Percentiles rank a stretch among this genome's conserved stretches.
Conservation (phyloP, 176 grass and related monocot species). For the Secale cereale region DNA sequence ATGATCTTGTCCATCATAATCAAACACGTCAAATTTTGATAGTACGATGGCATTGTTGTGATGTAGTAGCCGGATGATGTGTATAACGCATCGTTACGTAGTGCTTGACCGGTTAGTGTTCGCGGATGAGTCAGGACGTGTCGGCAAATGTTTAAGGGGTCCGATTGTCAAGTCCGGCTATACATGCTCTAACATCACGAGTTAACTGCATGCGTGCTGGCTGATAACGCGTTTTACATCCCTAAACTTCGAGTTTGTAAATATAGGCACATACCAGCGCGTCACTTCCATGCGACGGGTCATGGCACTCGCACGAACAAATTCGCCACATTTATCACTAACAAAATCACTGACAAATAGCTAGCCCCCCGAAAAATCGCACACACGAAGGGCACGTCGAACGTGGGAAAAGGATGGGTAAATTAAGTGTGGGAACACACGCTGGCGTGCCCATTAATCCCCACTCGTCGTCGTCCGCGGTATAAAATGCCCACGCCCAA, state of each 20-base stretch:
- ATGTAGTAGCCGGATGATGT: too few species aligned
- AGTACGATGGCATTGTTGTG: too few species aligned
- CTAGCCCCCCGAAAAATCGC: not conserved
- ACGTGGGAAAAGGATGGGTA: conserved; percentile 7
- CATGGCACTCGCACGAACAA: not conserved
- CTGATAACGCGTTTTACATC: not conserved
- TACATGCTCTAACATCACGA: too few species aligned
- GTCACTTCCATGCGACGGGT: not conserved
- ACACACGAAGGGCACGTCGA: not conserved
- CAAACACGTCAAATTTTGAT: too few species aligned
- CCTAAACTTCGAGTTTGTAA: not conserved
- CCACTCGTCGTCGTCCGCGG: not conserved
- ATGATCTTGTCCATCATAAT: too few species aligned
- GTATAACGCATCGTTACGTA: too few species aligned
- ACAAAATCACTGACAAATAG: not conserved
- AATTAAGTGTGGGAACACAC: not conserved
- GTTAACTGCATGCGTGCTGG: too few species aligned
- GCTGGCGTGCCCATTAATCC: not conserved
- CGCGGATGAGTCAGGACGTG: too few species aligned
- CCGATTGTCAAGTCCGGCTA: too few species aligned
- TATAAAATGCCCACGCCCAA: not conserved
- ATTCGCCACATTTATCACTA: not conserved
- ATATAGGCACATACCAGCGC: not conserved
- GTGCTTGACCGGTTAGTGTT: too few species aligned
- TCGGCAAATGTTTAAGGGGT: too few species aligned